Evolutionary conservation across 805 yeast species (phyloP), one percentile per base, ranked within the genome.

Genomic region (Metschnikowia rubicola): DNA sequence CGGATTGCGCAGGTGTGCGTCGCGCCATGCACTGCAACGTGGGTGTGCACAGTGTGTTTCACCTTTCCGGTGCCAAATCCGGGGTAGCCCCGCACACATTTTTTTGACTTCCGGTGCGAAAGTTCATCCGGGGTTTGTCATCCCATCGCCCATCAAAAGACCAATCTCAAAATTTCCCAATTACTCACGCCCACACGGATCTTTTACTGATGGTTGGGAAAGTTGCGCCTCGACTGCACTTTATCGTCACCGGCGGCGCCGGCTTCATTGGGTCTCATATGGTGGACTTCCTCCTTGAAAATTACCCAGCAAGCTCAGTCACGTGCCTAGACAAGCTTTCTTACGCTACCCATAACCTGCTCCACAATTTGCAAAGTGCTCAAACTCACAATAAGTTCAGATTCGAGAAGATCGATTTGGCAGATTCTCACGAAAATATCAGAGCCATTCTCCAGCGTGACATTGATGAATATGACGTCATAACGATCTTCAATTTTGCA

Each of bases 181-280:
- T 21, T 21, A 21, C 7, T 21, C 26, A 21, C 7, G 26, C 0
- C 26, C 26, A 21, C 7, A 21, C 5, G 26, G 7, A 5, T 21
- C 7, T 7, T 21, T 21, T 7, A 21, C 26, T n/a, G 3, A 41
- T 41, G 44, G 30, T 29, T 8, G 37, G 21, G 5, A 13, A 10
- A 5, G 32, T 13, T 21, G 10, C 10, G 7, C 3, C 35, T 3
- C n/a, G 35, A 9, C 41, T 21, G 17, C 53, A 46, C 33, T 52
- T 77, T 10, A 60, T 79, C 30, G 73, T 79, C 5, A 74, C 83
- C 8, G 84, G 84, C 7, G 83, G 82, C 2, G 79, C 79, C 6
- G 84, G 84, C 2, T 79, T 79, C 50, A 73, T 79, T 48, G 84
- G 82, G 4, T 74, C 80, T 1, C 71, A 78, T 65, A 64, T 74